Base-by-base conservation (phyloP, 352 stramenopile genomes). In the Phytophthora citrophthora region DNA sequence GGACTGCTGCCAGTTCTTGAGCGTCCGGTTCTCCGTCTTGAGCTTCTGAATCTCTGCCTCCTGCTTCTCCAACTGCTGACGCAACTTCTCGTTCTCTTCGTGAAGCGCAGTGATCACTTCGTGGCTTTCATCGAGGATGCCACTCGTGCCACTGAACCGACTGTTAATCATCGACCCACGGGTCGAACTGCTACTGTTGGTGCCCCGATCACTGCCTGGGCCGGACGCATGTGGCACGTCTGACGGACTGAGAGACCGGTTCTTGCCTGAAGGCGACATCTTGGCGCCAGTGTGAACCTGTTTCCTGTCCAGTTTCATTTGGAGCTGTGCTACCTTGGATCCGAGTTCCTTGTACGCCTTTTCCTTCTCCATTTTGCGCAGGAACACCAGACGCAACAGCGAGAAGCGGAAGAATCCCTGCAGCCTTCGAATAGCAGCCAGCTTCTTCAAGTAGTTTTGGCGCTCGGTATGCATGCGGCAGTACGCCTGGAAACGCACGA, bases 91-190 rank as follows among this genome's bases (percentile, higher is more conserved):
- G 65, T 95, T 95, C 47, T 95, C 88, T 54, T 92, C 78, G 41
- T 93, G 86, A 0, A 95, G 76, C 13, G 83, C 86, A 2, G 83
- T 93, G 32, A 95, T 92, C n/a, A 95, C 87, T 69, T 95, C 85
- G 54, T 93, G 82, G 48, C 82, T 93, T 54, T 95, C 87, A 23
- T 95, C 85, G 9, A 95, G 54, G 50, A 95, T 93, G 11, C 86
- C 84, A 45, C 81, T 94, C 24, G 77, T 88, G 7, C 59, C 74
- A 34, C 80, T 91, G 55, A 88, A 84, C 7, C 84, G 81, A 53
- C 61, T 76, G 44, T 76, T 74, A n/a, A 83, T 45, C 68, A 85
- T 85, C 31, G 83, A 90, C 1, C 73, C 68, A 12, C 81, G 69
- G 6, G 66, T 62, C n/a, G 77, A 83, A n/a, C 54, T 73, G 18